A percentile compares a stretch with the other conserved stretches of the same genome.
Evolutionary conservation across 805 yeast species (phyloP).

Genomic region (Cyberlindnera galapagoensis): DNA sequence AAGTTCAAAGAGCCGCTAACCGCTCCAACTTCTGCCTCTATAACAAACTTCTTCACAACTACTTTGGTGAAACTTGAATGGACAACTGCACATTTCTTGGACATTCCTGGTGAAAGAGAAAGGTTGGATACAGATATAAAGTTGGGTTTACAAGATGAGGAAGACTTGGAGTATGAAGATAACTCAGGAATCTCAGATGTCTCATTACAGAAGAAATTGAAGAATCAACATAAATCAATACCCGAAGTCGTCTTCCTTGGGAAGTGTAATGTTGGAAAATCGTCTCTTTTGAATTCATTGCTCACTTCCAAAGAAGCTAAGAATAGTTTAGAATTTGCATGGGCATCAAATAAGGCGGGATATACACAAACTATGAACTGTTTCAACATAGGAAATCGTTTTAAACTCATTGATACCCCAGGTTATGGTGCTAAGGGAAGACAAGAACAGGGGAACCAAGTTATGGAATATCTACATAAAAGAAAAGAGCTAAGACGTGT

Average conservation of each 20-base stretch:
- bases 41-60: slow-evolving; percentile 38
- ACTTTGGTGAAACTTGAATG: slow-evolving; percentile 49
- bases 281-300: slow-evolving; percentile 62
- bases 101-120: slow-evolving; percentile 52
- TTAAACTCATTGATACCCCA: slow-evolving; percentile 77
- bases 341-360: slow-evolving; percentile 49
- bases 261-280: slow-evolving; percentile 82
- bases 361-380: slow-evolving; percentile 60
- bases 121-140: slow-evolving; percentile 15
- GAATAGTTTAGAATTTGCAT: slow-evolving; percentile 37
- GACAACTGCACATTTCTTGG: slow-evolving; percentile 45
- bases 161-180: slow-evolving; percentile 11
- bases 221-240: slow-evolving; percentile 19
- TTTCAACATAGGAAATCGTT: slow-evolving; percentile 55
- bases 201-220: slow-evolving; percentile 1
- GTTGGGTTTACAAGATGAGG: slow-evolving; percentile 9
- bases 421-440: slow-evolving; percentile 81
- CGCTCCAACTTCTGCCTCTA: slow-evolving; percentile 18
- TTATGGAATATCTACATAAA: slow-evolving; percentile 52
- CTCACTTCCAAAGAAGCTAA: slow-evolving; percentile 33
- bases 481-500: slow-evolving; percentile 50
- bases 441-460: slow-evolving; percentile 60
- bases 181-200: slow-evolving; percentile 1
- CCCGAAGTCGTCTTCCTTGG: slow-evolving; percentile 81
- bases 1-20: slow-evolving; percentile 15